A percentile compares a stretch with the other conserved stretches of the same genome.
phyloP scores from a whole-genome alignment of 1,284 basidiomycete genomes.

The Trichosporon asahii region DNA sequence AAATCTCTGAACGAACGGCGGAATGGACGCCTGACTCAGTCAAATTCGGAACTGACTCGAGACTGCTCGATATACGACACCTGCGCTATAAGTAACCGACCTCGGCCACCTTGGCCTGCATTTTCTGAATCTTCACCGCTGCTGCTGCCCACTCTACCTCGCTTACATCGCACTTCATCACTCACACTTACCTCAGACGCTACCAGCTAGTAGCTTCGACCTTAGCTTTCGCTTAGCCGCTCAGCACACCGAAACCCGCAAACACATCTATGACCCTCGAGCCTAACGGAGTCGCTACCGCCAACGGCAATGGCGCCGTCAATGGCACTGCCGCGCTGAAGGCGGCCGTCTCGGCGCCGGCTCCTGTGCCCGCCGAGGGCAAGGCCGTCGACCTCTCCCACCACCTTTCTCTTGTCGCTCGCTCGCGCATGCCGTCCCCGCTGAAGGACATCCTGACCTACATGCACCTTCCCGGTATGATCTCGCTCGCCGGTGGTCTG shows the following conservation, averaged over 20 bases:
- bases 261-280: neutral
- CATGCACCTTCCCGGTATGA: constrained; percentile 30
- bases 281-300: neutral
- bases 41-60: neutral
- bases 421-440: constrained; percentile 58
- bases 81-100: neutral
- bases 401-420: constrained; percentile 59
- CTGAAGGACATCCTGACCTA: constrained; percentile 56
- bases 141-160: neutral
- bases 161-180: neutral
- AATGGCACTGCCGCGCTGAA: neutral
- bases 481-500: constrained; percentile 39
- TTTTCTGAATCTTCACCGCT: neutral
- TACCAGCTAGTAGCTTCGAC: neutral
- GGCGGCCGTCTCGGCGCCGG: neutral
- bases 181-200: neutral
- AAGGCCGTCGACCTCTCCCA: constrained; percentile 58
- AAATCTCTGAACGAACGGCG: neutral
- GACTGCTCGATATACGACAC: neutral
- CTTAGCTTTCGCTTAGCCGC: neutral
- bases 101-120: neutral
- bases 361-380: neutral
- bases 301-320: neutral
- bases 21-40: neutral
- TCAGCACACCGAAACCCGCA: neutral